Conservation (phyloP, 2,329 filamentous ascomycete species). For the Pseudocercospora macadamiae region DNA sequence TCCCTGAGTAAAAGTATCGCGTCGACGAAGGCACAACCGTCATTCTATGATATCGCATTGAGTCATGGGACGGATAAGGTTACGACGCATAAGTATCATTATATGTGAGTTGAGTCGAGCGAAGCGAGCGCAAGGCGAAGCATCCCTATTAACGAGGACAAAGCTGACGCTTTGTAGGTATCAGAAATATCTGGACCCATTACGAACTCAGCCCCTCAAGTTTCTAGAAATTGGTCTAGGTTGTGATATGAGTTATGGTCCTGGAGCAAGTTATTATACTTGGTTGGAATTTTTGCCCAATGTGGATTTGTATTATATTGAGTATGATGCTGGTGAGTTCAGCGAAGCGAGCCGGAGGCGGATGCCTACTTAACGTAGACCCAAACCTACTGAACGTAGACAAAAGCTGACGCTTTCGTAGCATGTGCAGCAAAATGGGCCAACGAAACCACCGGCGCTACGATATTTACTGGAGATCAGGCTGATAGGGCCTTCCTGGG, state of each 20-base stretch:
- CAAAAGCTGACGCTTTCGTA: no score
- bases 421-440: conserved; percentile 43
- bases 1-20: conserved; percentile 2
- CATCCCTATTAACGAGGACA: not conserved
- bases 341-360: no score
- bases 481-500: conserved; percentile 43
- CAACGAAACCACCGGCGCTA: conserved; percentile 40
- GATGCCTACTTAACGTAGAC: no score
- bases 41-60: conserved; percentile 41
- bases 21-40: conserved; percentile 6
- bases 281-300: conserved; percentile 47
- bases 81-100: conserved; percentile 44
- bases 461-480: conserved; percentile 47
- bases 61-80: conserved; percentile 47
- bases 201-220: conserved; percentile 41
- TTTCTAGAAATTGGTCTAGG: conserved; percentile 49
- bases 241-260: conserved; percentile 45
- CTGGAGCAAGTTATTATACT: conserved; percentile 45
- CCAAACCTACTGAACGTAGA: no score
- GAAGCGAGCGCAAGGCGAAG: no score
- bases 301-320: conserved; percentile 49
- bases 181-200: conserved; percentile 42
- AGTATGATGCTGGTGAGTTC: conserved; percentile 44
- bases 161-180: conserved; percentile 27
- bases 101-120: conserved; percentile 39